phyloP scores from a whole-genome alignment of 768 basidiomycete genomes.

The Inosperma sp. region DNA sequence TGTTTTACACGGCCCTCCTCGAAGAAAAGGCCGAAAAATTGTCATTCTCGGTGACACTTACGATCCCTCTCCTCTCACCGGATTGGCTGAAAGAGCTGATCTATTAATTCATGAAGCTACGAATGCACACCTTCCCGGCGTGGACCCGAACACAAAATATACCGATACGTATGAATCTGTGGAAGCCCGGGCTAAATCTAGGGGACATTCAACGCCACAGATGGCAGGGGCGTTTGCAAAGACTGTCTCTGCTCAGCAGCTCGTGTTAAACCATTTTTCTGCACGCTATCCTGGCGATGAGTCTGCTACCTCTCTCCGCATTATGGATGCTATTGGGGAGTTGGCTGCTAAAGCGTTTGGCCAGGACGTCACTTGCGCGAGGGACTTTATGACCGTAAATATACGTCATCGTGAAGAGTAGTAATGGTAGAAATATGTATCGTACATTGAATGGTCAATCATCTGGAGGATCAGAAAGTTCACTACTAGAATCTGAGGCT shows the following conservation, averaged over 20 bases:
- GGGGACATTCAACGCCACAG: constrained; percentile 90
- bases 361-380: constrained; percentile 61
- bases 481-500: constrained; percentile 76
- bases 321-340: constrained; percentile 60
- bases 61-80: constrained; percentile 64
- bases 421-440: constrained; percentile 14
- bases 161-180: constrained; percentile 59
- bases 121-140: constrained; percentile 71
- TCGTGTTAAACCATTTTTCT: constrained; percentile 85
- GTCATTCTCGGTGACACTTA: constrained; percentile 83
- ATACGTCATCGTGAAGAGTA: constrained; percentile 37
- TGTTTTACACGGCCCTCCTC: constrained; percentile 59
- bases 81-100: constrained; percentile 61
- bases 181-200: constrained; percentile 57
- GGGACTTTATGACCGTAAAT: constrained; percentile 71
- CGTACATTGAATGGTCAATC: constrained; percentile 25
- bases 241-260: constrained; percentile 50
- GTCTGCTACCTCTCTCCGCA: constrained; percentile 41
- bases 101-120: constrained; percentile 87
- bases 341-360: constrained; percentile 53
- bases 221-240: constrained; percentile 83
- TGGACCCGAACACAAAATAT: constrained; percentile 56
- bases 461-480: constrained; percentile 73
- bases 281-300: constrained; percentile 71
- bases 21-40: constrained; percentile 67